Evolutionary conservation across 179 eudicot species (phyloP).

Genomic region (Beta macrorhiza): DNA sequence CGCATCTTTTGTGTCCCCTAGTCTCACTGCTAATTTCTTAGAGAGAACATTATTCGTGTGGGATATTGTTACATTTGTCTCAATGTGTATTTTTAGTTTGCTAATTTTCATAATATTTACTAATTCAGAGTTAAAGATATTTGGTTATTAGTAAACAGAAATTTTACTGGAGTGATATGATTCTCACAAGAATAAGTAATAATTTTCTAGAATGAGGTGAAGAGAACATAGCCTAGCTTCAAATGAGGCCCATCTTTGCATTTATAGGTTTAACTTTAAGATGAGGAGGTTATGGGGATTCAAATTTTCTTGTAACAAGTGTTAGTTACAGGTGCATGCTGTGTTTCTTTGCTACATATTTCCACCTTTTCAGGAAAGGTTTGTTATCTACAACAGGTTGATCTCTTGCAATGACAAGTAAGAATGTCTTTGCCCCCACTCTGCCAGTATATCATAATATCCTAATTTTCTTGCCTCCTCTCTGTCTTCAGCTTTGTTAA

Average conservation of each 20-base stretch:
- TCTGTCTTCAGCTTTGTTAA: constrained; percentile 11
- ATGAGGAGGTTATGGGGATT: background rate
- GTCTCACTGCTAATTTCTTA: no score
- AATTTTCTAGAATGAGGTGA: no score
- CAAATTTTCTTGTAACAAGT: background rate
- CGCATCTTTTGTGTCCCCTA: no score
- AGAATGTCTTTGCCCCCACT: constrained; percentile 39
- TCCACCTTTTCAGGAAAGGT: constrained; percentile 52
- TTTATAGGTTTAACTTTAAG: background rate
- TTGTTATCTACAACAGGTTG: constrained; percentile 43
- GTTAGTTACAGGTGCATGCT: background rate
- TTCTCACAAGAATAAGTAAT: no score
- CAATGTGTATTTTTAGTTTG: no score
- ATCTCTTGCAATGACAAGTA: constrained; percentile 40
- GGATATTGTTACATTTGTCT: no score
- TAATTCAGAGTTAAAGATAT: background rate
- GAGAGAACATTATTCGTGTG: no score
- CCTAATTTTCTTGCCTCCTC: background rate
- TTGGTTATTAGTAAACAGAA: background rate
- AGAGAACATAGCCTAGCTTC: background rate
- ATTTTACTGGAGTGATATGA: no score
- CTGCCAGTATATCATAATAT: constrained; percentile 13
- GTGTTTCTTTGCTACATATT: constrained; percentile 45
- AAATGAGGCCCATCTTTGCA: background rate
- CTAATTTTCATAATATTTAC: no score